These are phyloP conservation scores for Xylariaceae sp. DNA, from an alignment of 2,329 filamentous ascomycete genomes.

Conservation along the genomic window DNA sequence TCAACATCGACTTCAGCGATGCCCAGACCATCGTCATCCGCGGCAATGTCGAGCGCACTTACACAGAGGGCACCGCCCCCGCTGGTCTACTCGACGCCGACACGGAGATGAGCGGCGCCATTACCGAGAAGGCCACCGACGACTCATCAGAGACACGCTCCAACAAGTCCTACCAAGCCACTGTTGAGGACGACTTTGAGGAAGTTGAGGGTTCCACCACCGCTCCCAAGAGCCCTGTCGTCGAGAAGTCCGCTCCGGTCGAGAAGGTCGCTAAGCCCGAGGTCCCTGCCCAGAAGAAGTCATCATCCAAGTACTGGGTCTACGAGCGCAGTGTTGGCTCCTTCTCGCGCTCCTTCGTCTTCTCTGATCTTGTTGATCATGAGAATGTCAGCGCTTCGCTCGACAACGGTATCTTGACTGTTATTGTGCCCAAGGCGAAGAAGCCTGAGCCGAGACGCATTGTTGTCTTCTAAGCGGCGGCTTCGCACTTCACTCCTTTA, in stretches of 20 bases:
- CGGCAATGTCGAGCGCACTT: slow-evolving; percentile 61
- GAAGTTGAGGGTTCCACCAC: neutral
- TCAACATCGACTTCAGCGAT: slow-evolving; percentile 75
- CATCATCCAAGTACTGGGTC: slow-evolving; percentile 62
- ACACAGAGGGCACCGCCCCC: slow-evolving; percentile 52
- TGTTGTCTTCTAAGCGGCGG: slow-evolving; percentile 41
- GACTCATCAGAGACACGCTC: slow-evolving; percentile 23
- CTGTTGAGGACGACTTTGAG: slow-evolving; percentile 59
- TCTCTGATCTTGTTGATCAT: slow-evolving; percentile 59
- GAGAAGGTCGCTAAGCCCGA: slow-evolving; percentile 33
- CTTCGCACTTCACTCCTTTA: neutral
- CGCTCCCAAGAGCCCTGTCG: slow-evolving; percentile 1
- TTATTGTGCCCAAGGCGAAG: slow-evolving; percentile 60
- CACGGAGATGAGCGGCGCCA: slow-evolving; percentile 33
- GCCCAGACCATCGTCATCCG: slow-evolving; percentile 65
- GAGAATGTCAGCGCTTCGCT: slow-evolving; percentile 57
- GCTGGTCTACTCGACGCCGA: slow-evolving; percentile 39
- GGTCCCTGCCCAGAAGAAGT: slow-evolving; percentile 21
- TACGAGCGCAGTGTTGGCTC: slow-evolving; percentile 61
- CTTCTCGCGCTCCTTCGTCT: slow-evolving; percentile 64
- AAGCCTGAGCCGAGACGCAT: slow-evolving; percentile 52
- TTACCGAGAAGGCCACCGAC: slow-evolving; percentile 34
- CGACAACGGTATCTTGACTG: slow-evolving; percentile 59
- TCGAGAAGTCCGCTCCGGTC: neutral
- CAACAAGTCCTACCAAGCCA: slow-evolving; percentile 48